Base-by-base conservation (phyloP, 2,329 filamentous ascomycete species). In the Aspergillus aculeatinus region DNA sequence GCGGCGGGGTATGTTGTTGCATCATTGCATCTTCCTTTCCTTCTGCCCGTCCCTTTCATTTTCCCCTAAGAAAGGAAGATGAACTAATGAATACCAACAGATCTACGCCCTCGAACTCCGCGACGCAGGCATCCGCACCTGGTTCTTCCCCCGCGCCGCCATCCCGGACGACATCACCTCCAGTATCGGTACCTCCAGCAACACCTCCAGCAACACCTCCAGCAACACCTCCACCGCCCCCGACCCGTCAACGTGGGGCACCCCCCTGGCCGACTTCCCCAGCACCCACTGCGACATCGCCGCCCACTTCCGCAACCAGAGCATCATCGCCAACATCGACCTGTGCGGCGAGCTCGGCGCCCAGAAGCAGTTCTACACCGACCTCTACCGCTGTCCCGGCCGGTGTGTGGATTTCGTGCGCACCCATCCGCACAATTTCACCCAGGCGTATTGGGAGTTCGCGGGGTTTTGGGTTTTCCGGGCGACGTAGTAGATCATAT, bases 301-400 rank as follows among this genome's bases (percentile, higher is more conserved):
- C 7, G 77, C 75, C 3, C 85, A 89, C 67, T 89, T 89, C 72
- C 78, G 74, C 58, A 89, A 89, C 67, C 82, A 87, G 70, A 87
- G 84, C 65, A 89, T 89, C 65, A 81, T 89, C 63, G 81, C 81
- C 48, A 88, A 89, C 67, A 88, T 89, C 62, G 84, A 87, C 69
- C 74, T 89, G 7, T 89, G 87, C 64, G 87, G 87, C 0, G 72
- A 82, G 47, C 77, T 84, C 63, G 83, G 82, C 3, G 81, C 70
- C 0, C 62, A 69, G 44, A 55, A 61, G 2, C 66, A 68, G 55
- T 71, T 70, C 54, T 78, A 78, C 60, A 68, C 68, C 6, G 57
- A 70, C 11, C 59, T 73, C 56, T 72, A 77, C 47, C 42, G 67
- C 10, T 76, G 84, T 65, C 80, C 85, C 0, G 80, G 78, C 25